phyloP scores from a whole-genome alignment of 2,329 filamentous ascomycete species.

The Trichoderma semiorbis region DNA sequence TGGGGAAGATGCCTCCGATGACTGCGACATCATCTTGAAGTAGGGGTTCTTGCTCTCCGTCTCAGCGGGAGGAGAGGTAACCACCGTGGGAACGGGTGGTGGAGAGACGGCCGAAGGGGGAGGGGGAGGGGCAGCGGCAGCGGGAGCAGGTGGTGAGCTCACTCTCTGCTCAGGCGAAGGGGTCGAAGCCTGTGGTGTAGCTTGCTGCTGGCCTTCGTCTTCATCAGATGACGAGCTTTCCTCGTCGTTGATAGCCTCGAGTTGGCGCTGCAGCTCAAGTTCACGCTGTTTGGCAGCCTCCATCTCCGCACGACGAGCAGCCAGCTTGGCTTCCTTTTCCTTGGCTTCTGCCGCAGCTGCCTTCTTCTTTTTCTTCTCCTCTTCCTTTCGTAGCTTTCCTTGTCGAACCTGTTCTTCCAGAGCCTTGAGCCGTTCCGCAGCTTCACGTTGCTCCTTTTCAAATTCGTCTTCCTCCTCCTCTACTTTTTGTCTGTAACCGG shows the following conservation, averaged over 20 bases:
- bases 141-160: slow-evolving; percentile 48
- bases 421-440: slow-evolving; percentile 77
- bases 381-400: slow-evolving; percentile 92
- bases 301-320: slow-evolving; percentile 83
- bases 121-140: slow-evolving; percentile 38
- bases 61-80: slow-evolving; percentile 56
- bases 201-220: slow-evolving; percentile 72
- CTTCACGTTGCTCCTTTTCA: slow-evolving; percentile 72
- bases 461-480: slow-evolving; percentile 76
- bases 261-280: slow-evolving; percentile 80
- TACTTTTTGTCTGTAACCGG: slow-evolving; percentile 61
- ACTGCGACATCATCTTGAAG: slow-evolving; percentile 80
- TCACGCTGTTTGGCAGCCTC: slow-evolving; percentile 89
- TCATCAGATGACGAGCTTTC: slow-evolving; percentile 70
- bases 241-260: slow-evolving; percentile 66
- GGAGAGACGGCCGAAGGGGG: slow-evolving; percentile 35
- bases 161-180: slow-evolving; percentile 53
- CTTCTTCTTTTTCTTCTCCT: slow-evolving; percentile 91
- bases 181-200: slow-evolving; percentile 59
- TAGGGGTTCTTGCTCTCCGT: slow-evolving; percentile 92
- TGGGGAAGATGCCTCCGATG: slow-evolving; percentile 50
- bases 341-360: slow-evolving; percentile 81
- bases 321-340: slow-evolving; percentile 81
- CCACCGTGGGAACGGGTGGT: slow-evolving; percentile 49
- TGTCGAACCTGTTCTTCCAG: slow-evolving; percentile 92